Conservation (phyloP, 2,329 filamentous ascomycete genomes). For the Chaetomium sp. region DNA sequence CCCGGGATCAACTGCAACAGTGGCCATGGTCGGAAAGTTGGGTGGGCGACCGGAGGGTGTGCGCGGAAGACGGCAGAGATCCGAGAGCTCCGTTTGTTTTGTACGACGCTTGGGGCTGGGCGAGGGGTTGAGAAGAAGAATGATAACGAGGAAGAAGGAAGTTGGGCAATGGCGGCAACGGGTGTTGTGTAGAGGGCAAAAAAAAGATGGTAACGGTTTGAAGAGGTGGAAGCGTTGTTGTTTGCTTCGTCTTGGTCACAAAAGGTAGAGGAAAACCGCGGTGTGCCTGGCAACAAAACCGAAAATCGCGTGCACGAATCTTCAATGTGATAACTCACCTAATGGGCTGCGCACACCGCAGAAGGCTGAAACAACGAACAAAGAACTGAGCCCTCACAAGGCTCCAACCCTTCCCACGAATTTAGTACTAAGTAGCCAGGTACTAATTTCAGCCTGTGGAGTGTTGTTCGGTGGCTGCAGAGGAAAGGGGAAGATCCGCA, state of each 20-base stretch:
- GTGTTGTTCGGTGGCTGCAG: neutral
- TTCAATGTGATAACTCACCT: neutral
- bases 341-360: neutral
- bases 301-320: neutral
- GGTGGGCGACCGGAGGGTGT: neutral
- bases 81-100: neutral
- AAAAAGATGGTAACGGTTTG: neutral
- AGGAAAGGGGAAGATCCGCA: neutral
- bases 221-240: neutral
- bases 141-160: neutral
- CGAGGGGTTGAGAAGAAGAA: neutral
- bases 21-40: neutral
- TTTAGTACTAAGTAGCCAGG: neutral
- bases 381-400: neutral
- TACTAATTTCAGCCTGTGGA: neutral
- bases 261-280: neutral
- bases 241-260: neutral
- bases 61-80: neutral
- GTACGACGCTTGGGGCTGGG: neutral
- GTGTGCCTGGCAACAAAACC: neutral
- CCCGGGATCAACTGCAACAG: neutral
- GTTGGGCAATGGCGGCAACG: neutral
- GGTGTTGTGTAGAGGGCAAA: neutral
- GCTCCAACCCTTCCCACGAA: neutral
- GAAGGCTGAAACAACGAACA: neutral